Evolutionary conservation across 2,329 filamentous ascomycete genomes (phyloP).

Genomic region (Myriosclerotinia curreyana): DNA sequence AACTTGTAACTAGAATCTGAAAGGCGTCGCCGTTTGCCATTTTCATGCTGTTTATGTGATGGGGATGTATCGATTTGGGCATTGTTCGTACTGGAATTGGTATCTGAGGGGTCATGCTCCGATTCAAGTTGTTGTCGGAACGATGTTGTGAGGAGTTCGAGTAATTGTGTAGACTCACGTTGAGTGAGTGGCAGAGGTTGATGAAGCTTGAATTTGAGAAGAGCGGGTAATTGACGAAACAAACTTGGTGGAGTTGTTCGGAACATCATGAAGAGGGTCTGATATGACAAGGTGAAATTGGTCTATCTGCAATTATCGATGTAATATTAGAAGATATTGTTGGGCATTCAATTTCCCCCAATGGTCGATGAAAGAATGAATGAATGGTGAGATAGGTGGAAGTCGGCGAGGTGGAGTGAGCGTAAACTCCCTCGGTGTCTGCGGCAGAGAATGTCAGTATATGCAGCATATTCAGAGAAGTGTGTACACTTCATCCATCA

Average conservation of each 20-base stretch:
- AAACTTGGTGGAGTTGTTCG: constrained; percentile 48
- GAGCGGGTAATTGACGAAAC: constrained; percentile 48
- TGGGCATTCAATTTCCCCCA: neutral
- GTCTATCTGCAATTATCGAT: constrained; percentile 45
- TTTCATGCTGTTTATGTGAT: constrained; percentile 4
- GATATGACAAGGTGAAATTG: constrained; percentile 27
- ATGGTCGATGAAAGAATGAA: no score
- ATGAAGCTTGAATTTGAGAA: constrained; percentile 47
- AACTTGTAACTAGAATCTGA: constrained; percentile 29
- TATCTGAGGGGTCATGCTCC: constrained; percentile 43
- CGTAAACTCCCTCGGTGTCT: neutral
- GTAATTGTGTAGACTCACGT: constrained; percentile 56
- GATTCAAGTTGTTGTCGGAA: constrained; percentile 62
- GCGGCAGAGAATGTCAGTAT: neutral
- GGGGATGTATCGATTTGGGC: neutral
- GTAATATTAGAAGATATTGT: neutral
- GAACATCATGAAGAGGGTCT: constrained; percentile 43
- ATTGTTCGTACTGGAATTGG: constrained; percentile 34
- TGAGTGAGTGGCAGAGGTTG: constrained; percentile 50
- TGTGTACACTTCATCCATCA: constrained; percentile 16
- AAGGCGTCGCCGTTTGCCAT: constrained; percentile 26
- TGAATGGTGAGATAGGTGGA: neutral
- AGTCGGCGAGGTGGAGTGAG: constrained; percentile 1
- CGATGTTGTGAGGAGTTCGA: constrained; percentile 58
- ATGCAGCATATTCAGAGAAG: neutral